phyloP scores from a whole-genome alignment of 2,329 filamentous ascomycete genomes.

The Parascedosporium putredinis region DNA sequence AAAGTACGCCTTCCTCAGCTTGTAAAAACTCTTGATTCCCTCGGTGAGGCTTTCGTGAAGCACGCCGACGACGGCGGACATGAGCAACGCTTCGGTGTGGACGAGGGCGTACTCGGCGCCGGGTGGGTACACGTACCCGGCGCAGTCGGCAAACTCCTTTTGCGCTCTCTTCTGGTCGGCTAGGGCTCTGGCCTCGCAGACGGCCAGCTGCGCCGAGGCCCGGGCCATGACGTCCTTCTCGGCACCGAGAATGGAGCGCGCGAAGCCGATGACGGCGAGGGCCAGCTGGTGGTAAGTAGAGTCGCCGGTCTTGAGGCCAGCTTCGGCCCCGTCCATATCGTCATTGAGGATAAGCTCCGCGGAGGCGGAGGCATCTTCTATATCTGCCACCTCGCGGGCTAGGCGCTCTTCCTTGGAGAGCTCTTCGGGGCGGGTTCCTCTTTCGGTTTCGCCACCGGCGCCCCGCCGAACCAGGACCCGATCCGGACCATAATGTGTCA shows the following conservation, averaged over 20 bases:
- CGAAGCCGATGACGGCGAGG: constrained; percentile 70
- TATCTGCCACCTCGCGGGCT: constrained; percentile 39
- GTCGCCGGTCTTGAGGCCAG: constrained; percentile 56
- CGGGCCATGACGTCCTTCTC: constrained; percentile 87
- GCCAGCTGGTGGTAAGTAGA: constrained; percentile 77
- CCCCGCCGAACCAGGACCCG: constrained; percentile 40
- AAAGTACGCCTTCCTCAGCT: constrained; percentile 77
- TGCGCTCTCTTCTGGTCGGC: constrained; percentile 67
- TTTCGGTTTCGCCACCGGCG: constrained; percentile 18
- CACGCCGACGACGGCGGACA: constrained; percentile 79
- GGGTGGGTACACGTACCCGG: constrained; percentile 55
- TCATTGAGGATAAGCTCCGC: constrained; percentile 74
- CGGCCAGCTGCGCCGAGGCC: constrained; percentile 59
- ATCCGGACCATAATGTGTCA: constrained; percentile 39
- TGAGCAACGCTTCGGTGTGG: constrained; percentile 75
- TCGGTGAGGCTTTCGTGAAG: constrained; percentile 90
- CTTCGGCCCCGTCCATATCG: constrained; percentile 77
- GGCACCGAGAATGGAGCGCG: constrained; percentile 78
- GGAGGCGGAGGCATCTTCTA: constrained; percentile 52
- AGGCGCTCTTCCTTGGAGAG: constrained; percentile 16
- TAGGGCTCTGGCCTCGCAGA: constrained; percentile 68
- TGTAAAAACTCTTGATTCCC: constrained; percentile 84
- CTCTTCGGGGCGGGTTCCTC: not conserved
- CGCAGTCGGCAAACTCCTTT: constrained; percentile 36
- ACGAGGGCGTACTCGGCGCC: constrained; percentile 83